A percentile compares a stretch with the other conserved stretches of the same genome.
Conservation (phyloP, 345 rosid genomes). For the Acer saccharum region DNA sequence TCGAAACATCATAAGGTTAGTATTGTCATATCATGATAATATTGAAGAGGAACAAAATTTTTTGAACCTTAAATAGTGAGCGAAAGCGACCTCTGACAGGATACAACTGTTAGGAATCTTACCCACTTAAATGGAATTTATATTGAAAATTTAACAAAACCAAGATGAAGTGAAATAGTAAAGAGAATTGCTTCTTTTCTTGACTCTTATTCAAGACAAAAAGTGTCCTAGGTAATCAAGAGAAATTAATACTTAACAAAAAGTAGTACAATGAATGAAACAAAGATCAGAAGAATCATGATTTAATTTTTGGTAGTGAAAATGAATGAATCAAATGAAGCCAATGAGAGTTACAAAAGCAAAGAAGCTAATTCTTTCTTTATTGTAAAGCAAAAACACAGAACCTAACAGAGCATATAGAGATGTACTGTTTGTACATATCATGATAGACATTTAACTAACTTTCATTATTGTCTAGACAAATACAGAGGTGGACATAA, state of each 20-base stretch:
- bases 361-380: constrained; percentile 10
- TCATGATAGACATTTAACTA: neutral
- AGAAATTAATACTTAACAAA: neutral
- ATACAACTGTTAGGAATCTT: neutral
- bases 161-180: neutral
- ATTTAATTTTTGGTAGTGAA: neutral
- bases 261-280: neutral
- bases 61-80: too few species aligned
- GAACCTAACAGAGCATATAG: neutral
- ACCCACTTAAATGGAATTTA: neutral
- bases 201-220: neutral
- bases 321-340: neutral
- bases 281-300: neutral
- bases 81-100: too few species aligned
- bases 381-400: neutral
- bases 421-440: neutral
- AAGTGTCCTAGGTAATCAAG: too few species aligned
- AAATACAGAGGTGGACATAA: too few species aligned
- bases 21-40: too few species aligned
- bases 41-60: too few species aligned
- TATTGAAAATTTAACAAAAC: neutral
- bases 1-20: neutral
- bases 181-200: constrained; percentile 9
- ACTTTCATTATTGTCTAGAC: too few species aligned
- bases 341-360: neutral